Evolutionary conservation across 306 rosid genomes (phyloP).

Genomic region (Sicyos edulis): DNA sequence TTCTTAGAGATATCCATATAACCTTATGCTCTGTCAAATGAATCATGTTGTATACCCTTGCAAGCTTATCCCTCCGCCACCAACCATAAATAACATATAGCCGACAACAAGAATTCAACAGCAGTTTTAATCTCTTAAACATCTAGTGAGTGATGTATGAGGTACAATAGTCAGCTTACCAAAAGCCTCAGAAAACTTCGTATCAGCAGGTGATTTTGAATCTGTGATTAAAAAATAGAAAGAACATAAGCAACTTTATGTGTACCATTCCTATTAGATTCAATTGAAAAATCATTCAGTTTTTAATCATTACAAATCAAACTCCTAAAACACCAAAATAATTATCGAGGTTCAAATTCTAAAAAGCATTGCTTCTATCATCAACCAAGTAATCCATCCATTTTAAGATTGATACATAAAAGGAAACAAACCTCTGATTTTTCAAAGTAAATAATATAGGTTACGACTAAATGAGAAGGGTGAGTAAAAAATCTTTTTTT

Average conservation of each 20-base stretch:
- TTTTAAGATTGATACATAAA: not conserved
- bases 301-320: not conserved
- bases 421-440: not conserved
- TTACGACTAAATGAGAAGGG: not conserved
- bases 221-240: slow-evolving; percentile 43
- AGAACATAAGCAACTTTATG: slow-evolving; percentile 17
- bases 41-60: too few relatives aligned
- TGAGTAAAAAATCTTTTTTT: not conserved
- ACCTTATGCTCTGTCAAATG: too few relatives aligned
- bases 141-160: not conserved
- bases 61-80: too few relatives aligned
- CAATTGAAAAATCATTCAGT: not conserved
- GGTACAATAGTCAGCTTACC: slow-evolving; percentile 47
- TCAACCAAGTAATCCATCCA: not conserved
- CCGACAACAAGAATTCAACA: too few relatives aligned
- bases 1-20: too few relatives aligned
- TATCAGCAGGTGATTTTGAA: slow-evolving; percentile 66
- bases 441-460: slow-evolving; percentile 4
- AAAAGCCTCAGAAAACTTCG: slow-evolving; percentile 73
- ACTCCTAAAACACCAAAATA: not conserved
- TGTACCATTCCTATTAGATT: slow-evolving; percentile 16
- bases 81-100: too few relatives aligned
- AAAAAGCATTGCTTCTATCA: not conserved
- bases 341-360: not conserved
- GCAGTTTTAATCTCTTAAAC: too few relatives aligned